Evolutionary conservation across 768 basidiomycete species (phyloP).

Genomic region (Asterophora lycoperdoides): DNA sequence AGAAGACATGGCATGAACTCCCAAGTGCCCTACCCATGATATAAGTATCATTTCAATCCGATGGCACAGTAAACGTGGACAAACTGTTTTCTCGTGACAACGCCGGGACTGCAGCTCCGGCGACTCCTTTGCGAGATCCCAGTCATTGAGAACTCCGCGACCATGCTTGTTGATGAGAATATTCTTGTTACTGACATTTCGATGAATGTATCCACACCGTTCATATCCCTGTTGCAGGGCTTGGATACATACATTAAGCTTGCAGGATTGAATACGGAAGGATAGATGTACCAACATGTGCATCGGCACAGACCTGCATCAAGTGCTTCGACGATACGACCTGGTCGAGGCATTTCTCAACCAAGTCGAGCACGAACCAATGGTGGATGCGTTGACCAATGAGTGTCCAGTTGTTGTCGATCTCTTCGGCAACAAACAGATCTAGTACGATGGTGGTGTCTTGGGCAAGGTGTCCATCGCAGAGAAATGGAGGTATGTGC

Average conservation of each 20-base stretch:
- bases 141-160: conserved; percentile 13
- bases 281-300: too few relatives aligned
- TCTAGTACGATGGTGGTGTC: conserved; percentile 16
- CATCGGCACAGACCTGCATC: background rate
- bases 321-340: background rate
- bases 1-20: conserved; percentile 12
- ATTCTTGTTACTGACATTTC: conserved; percentile 10
- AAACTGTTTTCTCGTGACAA: conserved; percentile 7
- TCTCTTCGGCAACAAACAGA: background rate
- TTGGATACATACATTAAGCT: background rate
- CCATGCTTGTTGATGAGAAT: conserved; percentile 9
- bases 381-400: conserved; percentile 17
- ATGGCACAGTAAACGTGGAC: background rate
- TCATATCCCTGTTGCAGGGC: conserved; percentile 10
- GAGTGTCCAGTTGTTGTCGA: background rate
- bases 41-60: background rate
- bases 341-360: conserved; percentile 6
- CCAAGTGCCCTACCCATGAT: conserved; percentile 10
- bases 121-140: conserved; percentile 11
- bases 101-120: background rate
- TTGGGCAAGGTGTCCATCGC: conserved; percentile 26
- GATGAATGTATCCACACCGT: conserved; percentile 7
- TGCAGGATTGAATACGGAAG: too few relatives aligned
- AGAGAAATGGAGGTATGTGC: conserved; percentile 23
- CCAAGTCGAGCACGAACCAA: conserved; percentile 17